phyloP scores from a whole-genome alignment of 164 flowering plant genomes.

The Santalum album region DNA sequence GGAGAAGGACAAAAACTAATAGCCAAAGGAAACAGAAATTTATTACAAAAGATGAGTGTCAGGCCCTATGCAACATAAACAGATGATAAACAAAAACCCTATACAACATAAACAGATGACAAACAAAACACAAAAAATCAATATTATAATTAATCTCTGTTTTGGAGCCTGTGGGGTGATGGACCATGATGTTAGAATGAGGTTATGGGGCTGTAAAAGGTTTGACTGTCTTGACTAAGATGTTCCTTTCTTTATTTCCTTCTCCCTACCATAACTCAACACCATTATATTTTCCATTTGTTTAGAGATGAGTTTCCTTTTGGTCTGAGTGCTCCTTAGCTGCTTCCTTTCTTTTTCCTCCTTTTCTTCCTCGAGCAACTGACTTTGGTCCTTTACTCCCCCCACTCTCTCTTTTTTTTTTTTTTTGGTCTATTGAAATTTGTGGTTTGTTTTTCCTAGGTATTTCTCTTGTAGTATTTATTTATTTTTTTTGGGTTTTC shows the following conservation, averaged over 20 bases:
- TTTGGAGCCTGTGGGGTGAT: background rate
- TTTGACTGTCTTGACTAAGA: constrained; percentile 33
- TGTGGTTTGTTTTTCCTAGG: constrained; percentile 38
- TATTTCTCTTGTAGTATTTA: constrained; percentile 5
- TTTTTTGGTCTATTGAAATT: constrained; percentile 34
- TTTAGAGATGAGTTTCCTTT: constrained; percentile 18
- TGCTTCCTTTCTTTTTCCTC: constrained; percentile 23
- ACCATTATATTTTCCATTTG: constrained; percentile 8
- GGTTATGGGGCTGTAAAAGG: constrained; percentile 16
- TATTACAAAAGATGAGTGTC: too few relatives aligned
- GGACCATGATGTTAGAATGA: constrained; percentile 12
- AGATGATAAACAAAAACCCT: too few relatives aligned
- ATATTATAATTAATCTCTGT: background rate
- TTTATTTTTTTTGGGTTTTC: constrained; percentile 15
- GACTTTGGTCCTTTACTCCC: constrained; percentile 32
- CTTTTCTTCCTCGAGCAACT: constrained; percentile 82
- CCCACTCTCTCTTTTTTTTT: constrained; percentile 1
- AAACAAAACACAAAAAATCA: too few relatives aligned
- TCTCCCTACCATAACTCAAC: too few relatives aligned
- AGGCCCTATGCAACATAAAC: too few relatives aligned
- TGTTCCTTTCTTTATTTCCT: constrained; percentile 10
- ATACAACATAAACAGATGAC: too few relatives aligned
- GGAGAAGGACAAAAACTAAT: too few relatives aligned
- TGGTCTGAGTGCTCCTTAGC: constrained; percentile 46
- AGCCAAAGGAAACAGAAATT: too few relatives aligned